Evolutionary conservation across 2,329 filamentous ascomycete genomes (phyloP).

Genomic region (Talaromyces sp.): DNA sequence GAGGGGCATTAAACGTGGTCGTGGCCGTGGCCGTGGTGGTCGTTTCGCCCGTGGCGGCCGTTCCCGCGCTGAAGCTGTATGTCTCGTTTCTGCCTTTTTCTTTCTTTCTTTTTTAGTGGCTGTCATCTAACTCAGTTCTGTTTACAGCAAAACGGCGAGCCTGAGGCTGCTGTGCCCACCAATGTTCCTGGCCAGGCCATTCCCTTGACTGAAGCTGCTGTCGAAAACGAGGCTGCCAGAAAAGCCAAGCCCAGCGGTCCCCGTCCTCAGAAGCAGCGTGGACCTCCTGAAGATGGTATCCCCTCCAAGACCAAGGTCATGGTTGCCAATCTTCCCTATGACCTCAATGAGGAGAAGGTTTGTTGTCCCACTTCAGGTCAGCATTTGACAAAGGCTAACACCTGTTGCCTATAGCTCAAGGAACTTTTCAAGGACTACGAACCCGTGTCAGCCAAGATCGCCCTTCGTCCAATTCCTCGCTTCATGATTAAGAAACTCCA

Average conservation of each 20-base stretch:
- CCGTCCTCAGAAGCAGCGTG: conserved; percentile 71
- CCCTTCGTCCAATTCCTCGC: conserved; percentile 92
- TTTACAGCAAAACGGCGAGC: conserved; percentile 20
- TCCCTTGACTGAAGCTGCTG: conserved; percentile 58
- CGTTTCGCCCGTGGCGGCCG: conserved; percentile 64
- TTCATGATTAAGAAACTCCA: conserved; percentile 99
- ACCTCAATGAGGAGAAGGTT: conserved; percentile 96
- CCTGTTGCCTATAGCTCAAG: conserved; percentile 65
- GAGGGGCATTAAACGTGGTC: conserved; percentile 54
- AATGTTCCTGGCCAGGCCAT: conserved; percentile 44
- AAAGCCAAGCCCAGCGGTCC: conserved; percentile 41
- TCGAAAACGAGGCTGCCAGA: conserved; percentile 31
- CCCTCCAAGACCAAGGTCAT: conserved; percentile 99
- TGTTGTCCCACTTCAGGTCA: conserved; percentile 22
- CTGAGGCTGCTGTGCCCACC: conserved; percentile 44
- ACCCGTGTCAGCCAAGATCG: conserved; percentile 94
- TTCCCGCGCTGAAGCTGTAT: conserved; percentile 59
- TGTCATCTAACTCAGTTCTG: neutral
- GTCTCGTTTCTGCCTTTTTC: conserved; percentile 21
- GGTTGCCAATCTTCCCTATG: conserved; percentile 98
- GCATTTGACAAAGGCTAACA: conserved; percentile 18
- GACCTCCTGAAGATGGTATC: conserved; percentile 93
- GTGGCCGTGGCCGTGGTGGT: conserved; percentile 59
- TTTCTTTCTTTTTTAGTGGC: neutral
- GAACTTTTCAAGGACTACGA: conserved; percentile 93